A percentile compares a stretch with the other conserved stretches of the same genome.
Evolutionary conservation across 2,329 filamentous ascomycete genomes (phyloP).

Genomic region (Xylaria sp.): DNA sequence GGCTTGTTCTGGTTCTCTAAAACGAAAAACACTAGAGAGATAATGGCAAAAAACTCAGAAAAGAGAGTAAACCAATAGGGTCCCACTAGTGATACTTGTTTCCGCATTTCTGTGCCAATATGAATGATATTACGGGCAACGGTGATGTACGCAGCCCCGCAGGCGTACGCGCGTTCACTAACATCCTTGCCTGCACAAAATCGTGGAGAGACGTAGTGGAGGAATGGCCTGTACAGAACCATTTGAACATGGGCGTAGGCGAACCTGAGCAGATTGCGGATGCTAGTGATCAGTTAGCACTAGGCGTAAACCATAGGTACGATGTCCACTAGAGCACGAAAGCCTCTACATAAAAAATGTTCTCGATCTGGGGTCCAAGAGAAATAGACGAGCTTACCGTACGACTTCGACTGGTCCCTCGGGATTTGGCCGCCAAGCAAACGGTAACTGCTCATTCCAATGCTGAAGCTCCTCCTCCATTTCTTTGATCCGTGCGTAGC

Average conservation of each 20-base stretch:
- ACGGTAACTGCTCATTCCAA: slow-evolving; percentile 76
- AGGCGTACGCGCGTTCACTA: slow-evolving; percentile 84
- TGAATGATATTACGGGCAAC: slow-evolving; percentile 80
- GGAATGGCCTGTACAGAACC: slow-evolving; percentile 82
- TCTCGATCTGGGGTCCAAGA: neutral
- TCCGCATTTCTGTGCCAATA: slow-evolving; percentile 81
- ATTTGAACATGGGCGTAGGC: slow-evolving; percentile 87
- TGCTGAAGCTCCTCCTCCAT: slow-evolving; percentile 71
- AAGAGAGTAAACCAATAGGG: slow-evolving; percentile 91
- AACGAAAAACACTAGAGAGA: slow-evolving; percentile 83
- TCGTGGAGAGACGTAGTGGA: slow-evolving; percentile 81
- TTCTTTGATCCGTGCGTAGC: slow-evolving; percentile 70
- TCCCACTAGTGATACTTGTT: slow-evolving; percentile 78
- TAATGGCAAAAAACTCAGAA: slow-evolving; percentile 82
- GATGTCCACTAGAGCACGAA: neutral
- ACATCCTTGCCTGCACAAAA: slow-evolving; percentile 66
- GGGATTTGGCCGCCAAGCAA: slow-evolving; percentile 80
- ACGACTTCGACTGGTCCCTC: slow-evolving; percentile 80
- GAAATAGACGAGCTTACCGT: slow-evolving; percentile 65
- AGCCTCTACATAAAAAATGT: neutral
- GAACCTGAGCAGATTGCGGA: slow-evolving; percentile 81
- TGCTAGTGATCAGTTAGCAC: slow-evolving; percentile 52
- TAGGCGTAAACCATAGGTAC: neutral
- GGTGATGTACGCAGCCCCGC: slow-evolving; percentile 70
- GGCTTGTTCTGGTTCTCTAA: slow-evolving; percentile 81